Conservation (phyloP, 2,329 filamentous ascomycete genomes). For the Apiospora rasikravindrae region DNA sequence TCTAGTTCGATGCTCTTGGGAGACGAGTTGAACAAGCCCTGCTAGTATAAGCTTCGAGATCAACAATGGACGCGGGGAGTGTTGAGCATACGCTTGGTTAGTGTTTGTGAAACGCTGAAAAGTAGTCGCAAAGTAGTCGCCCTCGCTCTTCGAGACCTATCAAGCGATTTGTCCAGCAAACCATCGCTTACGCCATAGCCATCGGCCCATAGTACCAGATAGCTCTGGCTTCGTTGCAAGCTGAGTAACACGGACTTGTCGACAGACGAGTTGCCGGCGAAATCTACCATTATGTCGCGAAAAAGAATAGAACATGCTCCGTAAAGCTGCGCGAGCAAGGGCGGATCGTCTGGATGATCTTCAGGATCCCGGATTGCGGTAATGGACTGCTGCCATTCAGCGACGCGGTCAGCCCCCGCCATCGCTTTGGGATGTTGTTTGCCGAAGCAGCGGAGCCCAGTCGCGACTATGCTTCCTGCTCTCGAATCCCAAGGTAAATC, state of each 20-base stretch:
- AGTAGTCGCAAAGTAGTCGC: conserved; percentile 23
- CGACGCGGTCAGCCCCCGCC: conserved; percentile 18
- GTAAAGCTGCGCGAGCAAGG: conserved; percentile 21
- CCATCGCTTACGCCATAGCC: conserved; percentile 25
- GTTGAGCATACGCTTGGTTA: conserved; percentile 22
- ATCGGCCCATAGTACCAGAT: conserved; percentile 27
- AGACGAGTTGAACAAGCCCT: conserved; percentile 15
- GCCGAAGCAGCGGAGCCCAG: not conserved
- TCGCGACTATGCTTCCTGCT: not conserved
- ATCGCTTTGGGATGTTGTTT: not conserved
- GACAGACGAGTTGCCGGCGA: conserved; percentile 9
- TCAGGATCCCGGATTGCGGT: not conserved
- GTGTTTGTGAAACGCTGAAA: conserved; percentile 25
- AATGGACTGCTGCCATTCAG: conserved; percentile 22
- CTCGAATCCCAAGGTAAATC: not conserved
- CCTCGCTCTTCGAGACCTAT: conserved; percentile 26
- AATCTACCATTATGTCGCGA: not conserved
- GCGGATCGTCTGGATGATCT: conserved; percentile 18
- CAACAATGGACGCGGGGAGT: not conserved
- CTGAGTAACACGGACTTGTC: conserved; percentile 18
- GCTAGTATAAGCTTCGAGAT: not conserved
- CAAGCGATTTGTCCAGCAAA: conserved; percentile 22
- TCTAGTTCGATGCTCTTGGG: not conserved
- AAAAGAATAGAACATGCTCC: conserved; percentile 23
- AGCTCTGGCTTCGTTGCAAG: conserved; percentile 25